These are phyloP conservation scores for Agrocybe pediades DNA, from an alignment of 768 basidiomycete genomes.

Conservation along the genomic window DNA sequence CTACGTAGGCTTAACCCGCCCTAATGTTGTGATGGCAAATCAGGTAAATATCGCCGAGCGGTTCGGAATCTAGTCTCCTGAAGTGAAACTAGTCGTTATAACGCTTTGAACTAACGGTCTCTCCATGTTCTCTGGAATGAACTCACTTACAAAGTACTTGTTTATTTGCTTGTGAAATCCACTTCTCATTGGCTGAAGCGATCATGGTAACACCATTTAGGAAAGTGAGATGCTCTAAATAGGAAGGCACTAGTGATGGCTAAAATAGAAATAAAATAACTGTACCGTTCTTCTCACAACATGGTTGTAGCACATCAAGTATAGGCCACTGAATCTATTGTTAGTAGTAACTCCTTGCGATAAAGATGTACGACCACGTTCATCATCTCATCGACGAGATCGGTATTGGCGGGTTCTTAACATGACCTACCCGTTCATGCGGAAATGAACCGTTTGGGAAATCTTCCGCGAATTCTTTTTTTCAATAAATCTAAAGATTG, in stretches of 20 bases:
- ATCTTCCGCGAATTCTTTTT: constrained; percentile 25
- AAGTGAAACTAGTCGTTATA: background rate
- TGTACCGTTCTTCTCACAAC: background rate
- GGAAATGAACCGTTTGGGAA: constrained; percentile 29
- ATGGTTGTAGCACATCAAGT: too few species aligned
- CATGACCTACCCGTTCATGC: constrained; percentile 24
- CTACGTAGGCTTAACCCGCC: background rate
- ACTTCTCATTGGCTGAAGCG: too few species aligned
- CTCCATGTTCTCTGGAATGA: too few species aligned
- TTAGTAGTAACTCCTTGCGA: background rate
- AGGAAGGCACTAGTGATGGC: constrained; percentile 13
- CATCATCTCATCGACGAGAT: constrained; percentile 26
- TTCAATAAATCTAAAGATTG: constrained; percentile 42
- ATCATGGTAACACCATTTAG: constrained; percentile 11
- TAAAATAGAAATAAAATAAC: constrained; percentile 4
- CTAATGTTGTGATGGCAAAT: constrained; percentile 15
- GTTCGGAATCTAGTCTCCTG: constrained; percentile 13
- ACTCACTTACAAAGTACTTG: too few species aligned
- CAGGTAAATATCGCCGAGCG: constrained; percentile 17
- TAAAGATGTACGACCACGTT: constrained; percentile 14
- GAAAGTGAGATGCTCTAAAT: constrained; percentile 23
- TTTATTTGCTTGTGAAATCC: too few species aligned
- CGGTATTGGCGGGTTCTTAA: constrained; percentile 28
- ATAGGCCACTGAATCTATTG: background rate
- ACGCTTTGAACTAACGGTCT: too few species aligned